phyloP scores from a whole-genome alignment of 208 protist genomes.

The Acanthamoeba sp. region DNA sequence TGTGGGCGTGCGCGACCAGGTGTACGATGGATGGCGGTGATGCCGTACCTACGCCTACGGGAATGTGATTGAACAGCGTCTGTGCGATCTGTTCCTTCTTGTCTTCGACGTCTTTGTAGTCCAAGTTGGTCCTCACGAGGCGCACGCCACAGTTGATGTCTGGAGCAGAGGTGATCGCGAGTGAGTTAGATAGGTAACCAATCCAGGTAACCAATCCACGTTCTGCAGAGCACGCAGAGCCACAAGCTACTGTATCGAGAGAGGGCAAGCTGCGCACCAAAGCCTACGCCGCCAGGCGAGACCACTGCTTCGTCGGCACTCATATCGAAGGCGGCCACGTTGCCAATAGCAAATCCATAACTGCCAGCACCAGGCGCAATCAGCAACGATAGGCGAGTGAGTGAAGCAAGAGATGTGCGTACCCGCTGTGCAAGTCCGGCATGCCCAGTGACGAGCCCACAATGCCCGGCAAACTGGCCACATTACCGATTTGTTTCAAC shows the following conservation, averaged over 20 bases:
- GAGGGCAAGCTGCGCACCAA: not conserved
- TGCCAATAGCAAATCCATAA: slow-evolving; percentile 96
- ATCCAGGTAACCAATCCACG: not conserved
- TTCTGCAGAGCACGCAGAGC: not conserved
- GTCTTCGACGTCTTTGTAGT: slow-evolving; percentile 86
- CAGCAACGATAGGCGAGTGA: not conserved
- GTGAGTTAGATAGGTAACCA: not conserved
- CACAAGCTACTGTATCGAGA: not conserved
- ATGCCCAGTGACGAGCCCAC: slow-evolving; percentile 91
- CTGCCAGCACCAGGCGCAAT: not conserved
- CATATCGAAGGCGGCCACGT: slow-evolving; percentile 95
- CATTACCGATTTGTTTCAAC: slow-evolving; percentile 92
- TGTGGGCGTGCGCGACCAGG: not conserved
- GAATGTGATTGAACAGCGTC: slow-evolving; percentile 92
- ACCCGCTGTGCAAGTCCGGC: slow-evolving; percentile 93
- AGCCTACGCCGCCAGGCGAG: slow-evolving; percentile 89
- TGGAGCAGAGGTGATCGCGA: not conserved
- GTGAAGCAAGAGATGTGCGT: not conserved
- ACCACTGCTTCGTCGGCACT: slow-evolving; percentile 90
- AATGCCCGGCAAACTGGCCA: slow-evolving; percentile 93
- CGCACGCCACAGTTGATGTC: slow-evolving; percentile 96
- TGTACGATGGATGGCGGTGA: not conserved
- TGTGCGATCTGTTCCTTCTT: slow-evolving; percentile 90
- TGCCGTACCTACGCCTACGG: slow-evolving; percentile 91
- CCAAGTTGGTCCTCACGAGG: slow-evolving; percentile 93